phyloP scores from a whole-genome alignment of 805 yeast species.

The Kodamaea sagamina region DNA sequence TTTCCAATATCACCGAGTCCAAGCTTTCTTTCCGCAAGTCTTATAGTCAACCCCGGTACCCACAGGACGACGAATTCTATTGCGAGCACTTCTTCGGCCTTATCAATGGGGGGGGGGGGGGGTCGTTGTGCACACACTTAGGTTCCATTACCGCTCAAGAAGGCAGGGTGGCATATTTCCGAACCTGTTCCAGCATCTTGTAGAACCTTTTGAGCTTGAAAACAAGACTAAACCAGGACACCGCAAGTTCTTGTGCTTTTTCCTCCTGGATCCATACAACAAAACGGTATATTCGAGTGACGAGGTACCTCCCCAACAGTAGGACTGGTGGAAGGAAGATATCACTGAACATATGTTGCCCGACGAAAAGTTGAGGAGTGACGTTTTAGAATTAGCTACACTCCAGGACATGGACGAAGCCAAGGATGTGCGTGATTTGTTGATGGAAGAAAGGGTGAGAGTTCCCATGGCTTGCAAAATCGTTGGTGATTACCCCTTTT shows the following conservation, averaged over 20 bases:
- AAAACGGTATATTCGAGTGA: conserved; percentile 28
- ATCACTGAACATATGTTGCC: conserved; percentile 15
- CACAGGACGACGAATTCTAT: conserved; percentile 32
- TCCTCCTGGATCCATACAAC: conserved; percentile 40
- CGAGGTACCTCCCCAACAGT: conserved; percentile 42
- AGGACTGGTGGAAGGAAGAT: conserved; percentile 32
- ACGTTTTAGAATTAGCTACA: conserved; percentile 9
- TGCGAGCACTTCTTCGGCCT: conserved; percentile 30
- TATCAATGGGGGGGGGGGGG: conserved; percentile 30
- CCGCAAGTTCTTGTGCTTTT: conserved; percentile 43
- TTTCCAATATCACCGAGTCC: conserved; percentile 39
- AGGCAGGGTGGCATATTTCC: conserved; percentile 37
- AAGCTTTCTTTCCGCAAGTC: conserved; percentile 31
- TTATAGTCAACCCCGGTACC: conserved; percentile 35
- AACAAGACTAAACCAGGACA: conserved; percentile 40
- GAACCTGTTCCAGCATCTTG: conserved; percentile 43
- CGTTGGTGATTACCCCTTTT: too few species aligned
- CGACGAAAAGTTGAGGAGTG: conserved; percentile 5
- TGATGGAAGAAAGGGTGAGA: conserved; percentile 31
- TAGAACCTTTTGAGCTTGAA: conserved; percentile 37
- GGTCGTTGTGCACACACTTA: conserved; percentile 21
- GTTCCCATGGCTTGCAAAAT: too few species aligned
- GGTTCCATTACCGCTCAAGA: conserved; percentile 29
- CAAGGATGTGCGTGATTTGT: conserved; percentile 25
- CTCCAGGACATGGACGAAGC: conserved; percentile 28